Evolutionary conservation across 1,284 basidiomycete species (phyloP).

Genomic region (Trichosporon faecale): DNA sequence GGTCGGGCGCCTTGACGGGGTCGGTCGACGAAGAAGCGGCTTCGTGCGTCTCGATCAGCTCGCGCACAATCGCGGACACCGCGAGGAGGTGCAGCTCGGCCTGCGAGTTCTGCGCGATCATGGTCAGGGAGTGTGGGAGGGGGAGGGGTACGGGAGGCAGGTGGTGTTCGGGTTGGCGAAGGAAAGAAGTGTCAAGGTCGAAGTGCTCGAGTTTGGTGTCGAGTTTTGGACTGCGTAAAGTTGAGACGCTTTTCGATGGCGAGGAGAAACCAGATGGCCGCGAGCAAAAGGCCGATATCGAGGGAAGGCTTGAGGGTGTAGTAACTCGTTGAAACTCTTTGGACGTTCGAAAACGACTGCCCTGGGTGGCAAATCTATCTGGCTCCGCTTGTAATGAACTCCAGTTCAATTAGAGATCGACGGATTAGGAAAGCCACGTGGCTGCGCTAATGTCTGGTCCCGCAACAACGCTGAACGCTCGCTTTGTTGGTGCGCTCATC

Average conservation of each 20-base stretch:
- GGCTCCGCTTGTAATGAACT: neutral
- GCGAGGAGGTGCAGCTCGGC: conserved; percentile 86
- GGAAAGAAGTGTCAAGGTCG: neutral
- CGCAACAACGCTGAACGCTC: neutral
- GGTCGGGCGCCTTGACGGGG: conserved; percentile 55
- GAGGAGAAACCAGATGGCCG: neutral
- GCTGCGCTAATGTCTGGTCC: neutral
- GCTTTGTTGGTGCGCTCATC: neutral
- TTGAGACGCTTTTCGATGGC: neutral
- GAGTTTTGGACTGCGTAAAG: neutral
- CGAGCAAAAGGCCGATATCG: neutral
- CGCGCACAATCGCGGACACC: conserved; percentile 90
- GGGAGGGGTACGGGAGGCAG: neutral
- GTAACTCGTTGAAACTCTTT: conserved; percentile 1
- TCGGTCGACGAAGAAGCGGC: conserved; percentile 32
- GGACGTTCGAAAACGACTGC: neutral
- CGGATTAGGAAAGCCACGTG: neutral
- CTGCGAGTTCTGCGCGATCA: conserved; percentile 57
- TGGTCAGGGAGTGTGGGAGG: conserved; percentile 6
- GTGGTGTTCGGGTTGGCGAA: neutral
- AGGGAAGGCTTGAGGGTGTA: neutral
- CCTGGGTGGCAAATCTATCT: neutral
- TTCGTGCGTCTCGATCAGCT: conserved; percentile 67
- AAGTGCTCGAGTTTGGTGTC: too few species aligned
- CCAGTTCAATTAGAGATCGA: neutral